Evolutionary conservation across 106 monocot genomes (phyloP).

Genomic region (Acanthochlamys bracteata): DNA sequence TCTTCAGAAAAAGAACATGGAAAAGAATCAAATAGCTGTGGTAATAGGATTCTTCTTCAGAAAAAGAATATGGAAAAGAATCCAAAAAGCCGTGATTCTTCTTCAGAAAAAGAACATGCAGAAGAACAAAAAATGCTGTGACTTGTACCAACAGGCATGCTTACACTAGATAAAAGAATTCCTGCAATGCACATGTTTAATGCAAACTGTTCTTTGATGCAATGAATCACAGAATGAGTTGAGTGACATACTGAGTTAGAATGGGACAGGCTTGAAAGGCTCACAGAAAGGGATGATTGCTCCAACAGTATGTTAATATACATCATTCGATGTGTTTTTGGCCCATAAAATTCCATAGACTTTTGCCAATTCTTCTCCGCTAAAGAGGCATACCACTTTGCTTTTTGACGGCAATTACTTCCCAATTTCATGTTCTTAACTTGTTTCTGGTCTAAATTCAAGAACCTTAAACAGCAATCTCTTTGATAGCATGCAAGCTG

Average conservation of each 20-base stretch:
- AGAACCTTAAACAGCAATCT: conserved; percentile 55
- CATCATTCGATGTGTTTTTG: conserved; percentile 75
- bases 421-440: conserved; percentile 38
- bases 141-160: no score
- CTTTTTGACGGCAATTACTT: conserved; percentile 47
- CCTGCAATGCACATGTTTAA: no score
- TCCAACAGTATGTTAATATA: conserved; percentile 77
- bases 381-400: conserved; percentile 75
- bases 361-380: conserved; percentile 87
- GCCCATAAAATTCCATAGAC: conserved; percentile 79
- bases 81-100: no score
- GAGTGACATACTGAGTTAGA: conserved; percentile 51
- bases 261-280: conserved; percentile 40
- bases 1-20: no score
- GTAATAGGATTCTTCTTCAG: no score
- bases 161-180: no score
- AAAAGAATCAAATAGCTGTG: no score
- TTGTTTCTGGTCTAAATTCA: conserved; percentile 51
- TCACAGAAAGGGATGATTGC: conserved; percentile 54
- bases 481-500: conserved; percentile 82
- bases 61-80: no score
- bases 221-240: background rate
- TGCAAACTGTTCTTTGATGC: no score
- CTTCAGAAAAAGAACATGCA: no score
- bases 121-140: no score